These are phyloP conservation scores for Pascua guehoae DNA, from an alignment of 1,284 basidiomycete genomes.

Conservation along the genomic window DNA sequence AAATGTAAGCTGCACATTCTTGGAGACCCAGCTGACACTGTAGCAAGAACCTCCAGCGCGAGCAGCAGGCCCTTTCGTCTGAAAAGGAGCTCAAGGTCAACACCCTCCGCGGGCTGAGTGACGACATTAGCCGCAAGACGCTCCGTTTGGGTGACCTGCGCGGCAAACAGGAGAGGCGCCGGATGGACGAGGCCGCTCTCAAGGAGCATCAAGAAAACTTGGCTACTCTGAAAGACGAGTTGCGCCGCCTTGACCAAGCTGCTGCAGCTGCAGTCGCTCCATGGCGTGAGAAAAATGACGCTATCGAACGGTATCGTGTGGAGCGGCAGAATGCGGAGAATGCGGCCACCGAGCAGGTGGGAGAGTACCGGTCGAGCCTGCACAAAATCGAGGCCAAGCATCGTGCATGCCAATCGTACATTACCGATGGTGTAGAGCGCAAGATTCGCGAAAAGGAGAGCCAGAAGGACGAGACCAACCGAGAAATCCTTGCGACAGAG, in stretches of 20 bases:
- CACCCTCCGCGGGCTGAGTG: constrained; percentile 53
- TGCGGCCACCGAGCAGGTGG: constrained; percentile 32
- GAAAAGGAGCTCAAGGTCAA: constrained; percentile 67
- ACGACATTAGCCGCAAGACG: constrained; percentile 59
- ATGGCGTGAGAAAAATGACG: constrained; percentile 43
- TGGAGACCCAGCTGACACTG: neutral
- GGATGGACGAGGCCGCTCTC: constrained; percentile 60
- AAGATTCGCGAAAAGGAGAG: constrained; percentile 62
- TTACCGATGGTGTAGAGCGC: constrained; percentile 64
- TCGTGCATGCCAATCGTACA: constrained; percentile 54
- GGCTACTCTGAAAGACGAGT: constrained; percentile 27
- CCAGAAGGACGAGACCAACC: constrained; percentile 53
- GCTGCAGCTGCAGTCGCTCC: constrained; percentile 38
- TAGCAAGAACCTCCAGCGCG: constrained; percentile 68
- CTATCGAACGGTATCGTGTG: constrained; percentile 28
- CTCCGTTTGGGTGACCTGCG: constrained; percentile 62
- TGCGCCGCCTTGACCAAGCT: constrained; percentile 40
- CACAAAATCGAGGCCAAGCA: constrained; percentile 39
- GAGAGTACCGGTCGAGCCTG: constrained; percentile 32
- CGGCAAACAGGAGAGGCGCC: constrained; percentile 62
- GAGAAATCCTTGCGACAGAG: constrained; percentile 52
- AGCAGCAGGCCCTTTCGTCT: constrained; percentile 58
- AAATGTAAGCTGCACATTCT: constrained; percentile 59
- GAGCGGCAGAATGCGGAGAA: constrained; percentile 36
- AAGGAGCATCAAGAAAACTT: constrained; percentile 63